A percentile compares a stretch with the other conserved stretches of the same genome.
Evolutionary conservation across 352 stramenopile genomes (phyloP).

Genomic region (Pythium insidiosum): DNA sequence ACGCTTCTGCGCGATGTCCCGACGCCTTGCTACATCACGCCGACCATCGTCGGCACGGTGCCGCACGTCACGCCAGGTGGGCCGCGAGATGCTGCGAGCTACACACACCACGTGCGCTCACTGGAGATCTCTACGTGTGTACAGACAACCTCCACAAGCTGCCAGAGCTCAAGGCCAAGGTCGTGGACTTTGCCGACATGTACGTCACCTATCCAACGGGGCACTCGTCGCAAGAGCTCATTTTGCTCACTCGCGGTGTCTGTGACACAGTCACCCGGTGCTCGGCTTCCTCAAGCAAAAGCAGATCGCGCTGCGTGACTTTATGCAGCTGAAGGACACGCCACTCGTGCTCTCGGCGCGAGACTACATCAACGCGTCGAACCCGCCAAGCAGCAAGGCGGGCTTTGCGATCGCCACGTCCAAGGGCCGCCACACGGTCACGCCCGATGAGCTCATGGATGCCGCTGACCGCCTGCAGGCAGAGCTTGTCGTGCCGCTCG

Average conservation of each 20-base stretch:
- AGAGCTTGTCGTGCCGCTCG: slow-evolving; percentile 53
- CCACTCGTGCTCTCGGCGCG: slow-evolving; percentile 56
- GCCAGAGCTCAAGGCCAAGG: slow-evolving; percentile 40
- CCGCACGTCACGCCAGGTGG: slow-evolving; percentile 63
- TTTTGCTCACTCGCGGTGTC: background rate
- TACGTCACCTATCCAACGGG: slow-evolving; percentile 6
- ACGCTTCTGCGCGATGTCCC: slow-evolving; percentile 22
- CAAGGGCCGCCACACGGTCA: slow-evolving; percentile 35
- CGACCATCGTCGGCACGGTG: slow-evolving; percentile 54
- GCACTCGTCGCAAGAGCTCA: background rate
- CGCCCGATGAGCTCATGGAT: slow-evolving; percentile 49
- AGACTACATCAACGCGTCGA: slow-evolving; percentile 58
- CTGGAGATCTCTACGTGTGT: background rate
- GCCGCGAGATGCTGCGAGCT: background rate
- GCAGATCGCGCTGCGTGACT: slow-evolving; percentile 30
- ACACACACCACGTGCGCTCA: background rate
- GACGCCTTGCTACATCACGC: slow-evolving; percentile 70
- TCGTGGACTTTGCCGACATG: slow-evolving; percentile 71
- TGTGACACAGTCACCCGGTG: slow-evolving; percentile 17
- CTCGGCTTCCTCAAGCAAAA: slow-evolving; percentile 28
- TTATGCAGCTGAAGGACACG: slow-evolving; percentile 37
- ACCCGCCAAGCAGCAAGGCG: slow-evolving; percentile 43
- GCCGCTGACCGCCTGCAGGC: slow-evolving; percentile 34
- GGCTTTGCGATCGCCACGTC: slow-evolving; percentile 53
- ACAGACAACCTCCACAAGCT: slow-evolving; percentile 63